Base-by-base conservation (phyloP, 768 basidiomycete species). In the Hericium coralloides region DNA sequence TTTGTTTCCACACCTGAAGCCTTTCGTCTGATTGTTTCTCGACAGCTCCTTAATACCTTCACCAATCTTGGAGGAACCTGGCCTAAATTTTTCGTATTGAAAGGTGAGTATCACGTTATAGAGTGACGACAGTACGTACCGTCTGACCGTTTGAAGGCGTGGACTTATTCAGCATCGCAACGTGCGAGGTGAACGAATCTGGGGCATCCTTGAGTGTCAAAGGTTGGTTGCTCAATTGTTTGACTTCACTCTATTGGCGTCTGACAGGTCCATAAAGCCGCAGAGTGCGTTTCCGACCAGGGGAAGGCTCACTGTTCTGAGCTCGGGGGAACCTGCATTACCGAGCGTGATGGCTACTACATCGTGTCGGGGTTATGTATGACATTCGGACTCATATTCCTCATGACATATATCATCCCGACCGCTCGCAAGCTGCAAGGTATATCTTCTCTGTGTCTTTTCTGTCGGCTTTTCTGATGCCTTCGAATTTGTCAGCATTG, bases 11-110 rank as follows among this genome's bases (percentile, higher is more conserved):
- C 60, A 15, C 45, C 15, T 22, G 1, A 38, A 36, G 23, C 10
- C 5, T 8, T 38, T 49, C 6, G 25, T 31, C 31, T 31, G 31
- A 31, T 43, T 36, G 31, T 52, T 31, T 38, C 43, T 51, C 47
- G 12, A 55, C 64, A 98, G 92, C 75, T 99, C 12, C 72, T 99
- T 45, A 98, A 98, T 69, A 99, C 97, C 15, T 92, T 97, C 64
- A 83, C 87, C 17, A 99, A 99, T 69, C 81, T 99, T 63, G 97
- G 97, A 45, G 97, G 97, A 20, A 99, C 97, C 3, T 98, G 97
- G 95, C 97, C 97, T 7, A 86, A 89, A 64, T 97, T 84, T 74
- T 95, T 98, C 65, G 86, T 99, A 41, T 77, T 99, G n/a, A 92
- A 93, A 74, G 93, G 90, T 80, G 57, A 31, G 31, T 31, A 6